These are phyloP conservation scores for Sporothrix dimorphospora DNA, from an alignment of 2,329 filamentous ascomycete genomes.

Conservation along the genomic window DNA sequence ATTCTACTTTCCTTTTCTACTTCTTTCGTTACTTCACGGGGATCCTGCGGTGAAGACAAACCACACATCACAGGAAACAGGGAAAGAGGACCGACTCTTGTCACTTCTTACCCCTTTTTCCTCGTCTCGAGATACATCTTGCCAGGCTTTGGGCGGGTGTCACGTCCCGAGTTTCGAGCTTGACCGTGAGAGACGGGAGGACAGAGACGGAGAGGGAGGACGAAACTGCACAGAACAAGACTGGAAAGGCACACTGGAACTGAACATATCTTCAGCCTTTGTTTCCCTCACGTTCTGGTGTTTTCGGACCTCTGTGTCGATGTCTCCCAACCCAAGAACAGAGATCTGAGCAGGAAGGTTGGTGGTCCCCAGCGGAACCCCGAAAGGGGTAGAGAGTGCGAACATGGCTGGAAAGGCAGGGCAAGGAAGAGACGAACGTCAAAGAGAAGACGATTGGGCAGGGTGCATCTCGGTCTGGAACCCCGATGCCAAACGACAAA, in stretches of 20 bases:
- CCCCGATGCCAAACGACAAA: background rate
- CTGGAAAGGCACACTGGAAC: background rate
- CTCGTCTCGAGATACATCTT: conserved; percentile 1
- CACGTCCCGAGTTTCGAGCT: background rate
- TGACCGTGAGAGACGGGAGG: conserved; percentile 17
- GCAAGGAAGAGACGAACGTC: background rate
- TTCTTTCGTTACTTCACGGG: background rate
- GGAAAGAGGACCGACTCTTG: background rate
- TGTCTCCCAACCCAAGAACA: conserved; percentile 37
- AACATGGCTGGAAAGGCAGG: background rate
- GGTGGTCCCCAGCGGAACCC: background rate
- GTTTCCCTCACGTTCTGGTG: background rate
- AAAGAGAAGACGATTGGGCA: no score
- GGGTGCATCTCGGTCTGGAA: no score
- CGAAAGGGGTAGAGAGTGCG: background rate
- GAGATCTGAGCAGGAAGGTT: conserved; percentile 41
- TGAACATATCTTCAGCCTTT: background rate
- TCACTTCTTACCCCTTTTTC: background rate
- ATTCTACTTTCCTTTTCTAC: background rate
- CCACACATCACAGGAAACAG: background rate
- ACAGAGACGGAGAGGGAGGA: background rate
- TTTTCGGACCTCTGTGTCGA: conserved; percentile 1
- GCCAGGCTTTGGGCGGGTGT: background rate
- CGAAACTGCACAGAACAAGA: background rate
- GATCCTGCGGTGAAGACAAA: conserved; percentile 21